These are phyloP conservation scores for Limnomonas spitsbergensis DNA, from an alignment of 139 green algal species.

Conservation along the genomic window DNA sequence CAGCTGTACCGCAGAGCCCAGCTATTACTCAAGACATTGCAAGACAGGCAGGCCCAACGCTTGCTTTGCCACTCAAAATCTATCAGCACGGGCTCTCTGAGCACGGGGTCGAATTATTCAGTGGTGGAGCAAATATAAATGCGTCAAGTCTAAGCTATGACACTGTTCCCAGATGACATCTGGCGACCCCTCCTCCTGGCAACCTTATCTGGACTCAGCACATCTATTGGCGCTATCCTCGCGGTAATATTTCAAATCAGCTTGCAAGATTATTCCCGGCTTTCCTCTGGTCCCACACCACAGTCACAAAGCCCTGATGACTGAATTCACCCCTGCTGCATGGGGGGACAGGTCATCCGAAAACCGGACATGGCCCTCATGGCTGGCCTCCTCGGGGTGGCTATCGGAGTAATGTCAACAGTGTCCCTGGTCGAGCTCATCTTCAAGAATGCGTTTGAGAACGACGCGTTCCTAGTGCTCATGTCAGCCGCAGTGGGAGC, in stretches of 20 bases:
- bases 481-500: slow-evolving; percentile 1
- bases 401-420: slow-evolving; percentile 77
- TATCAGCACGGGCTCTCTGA: too few species aligned
- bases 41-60: too few species aligned
- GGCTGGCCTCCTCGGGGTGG: slow-evolving; percentile 70
- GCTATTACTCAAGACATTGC: too few species aligned
- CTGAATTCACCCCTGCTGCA: too few species aligned
- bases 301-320: too few species aligned
- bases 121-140: too few species aligned
- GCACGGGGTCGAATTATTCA: too few species aligned
- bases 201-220: slow-evolving; percentile 56
- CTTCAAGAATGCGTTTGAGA: slow-evolving; percentile 53
- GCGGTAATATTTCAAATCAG: slow-evolving; percentile 62
- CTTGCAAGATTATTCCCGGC: too few species aligned
- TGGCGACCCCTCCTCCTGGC: slow-evolving; percentile 44
- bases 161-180: neutral
- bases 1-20: too few species aligned
- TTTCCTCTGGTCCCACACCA: too few species aligned
- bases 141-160: too few species aligned
- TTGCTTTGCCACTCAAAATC: too few species aligned
- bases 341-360: slow-evolving; percentile 48
- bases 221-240: slow-evolving; percentile 59
- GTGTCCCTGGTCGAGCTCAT: slow-evolving; percentile 79
- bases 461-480: slow-evolving; percentile 27
- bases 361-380: slow-evolving; percentile 61